These are phyloP conservation scores for Sarcomyxa edulis DNA, from an alignment of 768 basidiomycete species.

Conservation along the genomic window DNA sequence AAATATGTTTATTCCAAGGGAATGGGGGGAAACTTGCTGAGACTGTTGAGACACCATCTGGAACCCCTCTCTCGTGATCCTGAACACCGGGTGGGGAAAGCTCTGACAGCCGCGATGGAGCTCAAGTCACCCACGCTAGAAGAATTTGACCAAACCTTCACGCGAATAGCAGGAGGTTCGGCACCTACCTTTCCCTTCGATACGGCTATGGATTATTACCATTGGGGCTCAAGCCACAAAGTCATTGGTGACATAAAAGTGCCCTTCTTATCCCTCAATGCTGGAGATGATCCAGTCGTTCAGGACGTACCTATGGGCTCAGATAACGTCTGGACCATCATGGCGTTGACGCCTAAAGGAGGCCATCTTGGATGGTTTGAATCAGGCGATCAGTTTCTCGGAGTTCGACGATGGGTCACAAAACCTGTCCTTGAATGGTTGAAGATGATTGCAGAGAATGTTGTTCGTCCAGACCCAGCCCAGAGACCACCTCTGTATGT, in stretches of 20 bases:
- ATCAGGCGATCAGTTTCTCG: constrained; percentile 22
- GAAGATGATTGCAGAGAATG: constrained; percentile 46
- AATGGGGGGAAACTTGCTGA: constrained; percentile 71
- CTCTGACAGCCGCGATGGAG: constrained; percentile 36
- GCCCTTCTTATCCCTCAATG: constrained; percentile 72
- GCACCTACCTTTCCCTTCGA: constrained; percentile 47
- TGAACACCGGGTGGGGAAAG: constrained; percentile 44
- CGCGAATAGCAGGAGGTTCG: constrained; percentile 66
- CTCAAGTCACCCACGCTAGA: constrained; percentile 50
- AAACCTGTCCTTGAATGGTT: constrained; percentile 72
- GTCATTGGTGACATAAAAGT: constrained; percentile 55
- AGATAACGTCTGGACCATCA: constrained; percentile 48
- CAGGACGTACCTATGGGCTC: constrained; percentile 54
- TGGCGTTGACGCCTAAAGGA: constrained; percentile 58
- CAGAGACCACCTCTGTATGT: constrained; percentile 28
- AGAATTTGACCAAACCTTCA: constrained; percentile 58
- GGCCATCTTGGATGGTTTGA: constrained; percentile 88
- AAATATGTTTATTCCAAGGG: constrained; percentile 69
- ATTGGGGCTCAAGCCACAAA: constrained; percentile 54
- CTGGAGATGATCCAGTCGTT: constrained; percentile 76
- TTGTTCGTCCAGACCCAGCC: constrained; percentile 30
- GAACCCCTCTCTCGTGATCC: constrained; percentile 43
- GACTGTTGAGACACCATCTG: constrained; percentile 48
- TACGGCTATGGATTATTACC: constrained; percentile 42
- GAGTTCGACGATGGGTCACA: constrained; percentile 53